Conservation (phyloP, 2,329 filamentous ascomycete species). For the Stagonosporopsis cucurbitacearum region DNA sequence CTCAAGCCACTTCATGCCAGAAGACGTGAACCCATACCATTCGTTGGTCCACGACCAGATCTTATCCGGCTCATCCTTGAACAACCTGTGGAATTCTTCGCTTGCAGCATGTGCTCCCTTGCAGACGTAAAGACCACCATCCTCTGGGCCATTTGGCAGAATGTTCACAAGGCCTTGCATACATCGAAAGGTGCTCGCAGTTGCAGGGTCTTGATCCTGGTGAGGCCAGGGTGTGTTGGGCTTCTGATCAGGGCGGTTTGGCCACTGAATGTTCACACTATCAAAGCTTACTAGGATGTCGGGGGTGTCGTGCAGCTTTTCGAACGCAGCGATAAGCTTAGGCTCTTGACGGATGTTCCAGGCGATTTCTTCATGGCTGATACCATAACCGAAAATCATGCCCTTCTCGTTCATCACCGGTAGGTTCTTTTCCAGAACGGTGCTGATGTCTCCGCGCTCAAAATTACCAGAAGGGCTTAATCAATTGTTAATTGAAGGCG, state of each 20-base stretch:
- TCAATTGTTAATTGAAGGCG: not conserved
- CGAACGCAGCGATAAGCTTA: not conserved
- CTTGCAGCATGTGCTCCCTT: not conserved
- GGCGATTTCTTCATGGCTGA: not conserved
- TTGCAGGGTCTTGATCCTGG: not conserved
- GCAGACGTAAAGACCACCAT: not conserved
- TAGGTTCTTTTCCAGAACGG: not conserved
- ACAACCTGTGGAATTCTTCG: not conserved
- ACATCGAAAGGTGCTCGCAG: not conserved
- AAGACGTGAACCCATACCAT: not conserved
- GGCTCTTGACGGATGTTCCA: constrained; percentile 2
- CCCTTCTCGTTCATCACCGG: constrained; percentile 2
- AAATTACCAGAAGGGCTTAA: not conserved
- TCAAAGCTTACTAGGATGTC: not conserved
- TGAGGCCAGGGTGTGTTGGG: not conserved
- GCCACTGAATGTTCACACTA: not conserved
- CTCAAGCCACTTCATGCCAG: not conserved
- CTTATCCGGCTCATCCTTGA: constrained; percentile 4
- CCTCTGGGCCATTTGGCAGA: not conserved
- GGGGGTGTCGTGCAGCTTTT: not conserved
- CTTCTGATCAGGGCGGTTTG: not conserved
- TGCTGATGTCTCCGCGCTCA: not conserved
- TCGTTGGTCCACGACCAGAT: constrained; percentile 2
- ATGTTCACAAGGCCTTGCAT: not conserved
- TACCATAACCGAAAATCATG: constrained; percentile 2